Evolutionary conservation across 805 yeast species (phyloP), one percentile per base, ranked within the genome.

Genomic region (Sugiyamaella smithiae): DNA sequence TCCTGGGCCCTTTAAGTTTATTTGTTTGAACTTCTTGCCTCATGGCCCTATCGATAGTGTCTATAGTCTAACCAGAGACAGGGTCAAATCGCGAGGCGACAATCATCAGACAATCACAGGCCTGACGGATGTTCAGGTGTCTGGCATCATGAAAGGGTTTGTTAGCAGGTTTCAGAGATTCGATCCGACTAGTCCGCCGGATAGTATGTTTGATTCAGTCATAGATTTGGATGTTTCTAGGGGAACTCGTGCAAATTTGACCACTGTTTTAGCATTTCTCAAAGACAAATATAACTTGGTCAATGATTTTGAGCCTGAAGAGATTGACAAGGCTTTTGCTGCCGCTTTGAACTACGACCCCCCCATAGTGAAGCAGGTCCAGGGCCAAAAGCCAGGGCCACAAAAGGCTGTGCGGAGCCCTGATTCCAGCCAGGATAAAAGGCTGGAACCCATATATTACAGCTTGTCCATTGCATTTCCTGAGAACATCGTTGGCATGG

Each of bases 81-180:
- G 97, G 48, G 84, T 91, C 0, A 43, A 72, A 4, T 60, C 62
- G 2, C 75, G 99, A 57, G 97, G 97, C 2, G 89, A 89, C 60
- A 84, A 86, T 54, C 99, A 93, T 63, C 96, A 86, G 63, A 80
- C 90, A 1, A 86, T 93, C 32, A 81, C 84, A 55, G 59, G 66
- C 2, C 73, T 76, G 48, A 80, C 82, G 7, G 70, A 70, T 3
- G 65, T 66, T 14, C 70, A 74, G 45, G 81, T 86, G 0, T 66
- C 71, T 28, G 75, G 73, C 17, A 83, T 93, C 26, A 80, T 91
- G 87, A 69, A 70, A 25, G 88, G 90, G 0, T 90, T 91, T 59
- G 70, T 86, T 41, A 71, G 72, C 4, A 69, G 93, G 49, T 87
- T 83, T 58, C 86, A 88, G 60, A 78, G 80, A 0, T 73, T 87